phyloP scores from a whole-genome alignment of 2,329 filamentous ascomycete species.

The Sarocladiaceae sp. region DNA sequence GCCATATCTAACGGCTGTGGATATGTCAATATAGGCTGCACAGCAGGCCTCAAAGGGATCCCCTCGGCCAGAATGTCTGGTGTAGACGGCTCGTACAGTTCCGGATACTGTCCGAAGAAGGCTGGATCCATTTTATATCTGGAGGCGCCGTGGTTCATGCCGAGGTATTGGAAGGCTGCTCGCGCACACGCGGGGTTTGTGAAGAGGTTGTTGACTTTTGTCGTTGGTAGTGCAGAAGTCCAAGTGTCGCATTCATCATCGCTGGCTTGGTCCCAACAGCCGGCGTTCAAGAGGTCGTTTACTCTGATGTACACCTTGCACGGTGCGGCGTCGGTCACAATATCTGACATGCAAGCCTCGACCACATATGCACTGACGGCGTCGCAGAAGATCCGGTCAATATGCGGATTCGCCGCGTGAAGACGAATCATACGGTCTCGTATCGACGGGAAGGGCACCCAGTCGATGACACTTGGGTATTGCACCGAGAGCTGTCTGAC shows the following conservation, averaged over 20 bases:
- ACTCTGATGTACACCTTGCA: conserved; percentile 24
- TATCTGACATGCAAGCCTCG: conserved; percentile 23
- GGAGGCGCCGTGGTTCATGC: conserved; percentile 26
- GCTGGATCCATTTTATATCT: conserved; percentile 29
- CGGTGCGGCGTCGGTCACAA: conserved; percentile 20
- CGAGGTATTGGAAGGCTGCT: conserved; percentile 21
- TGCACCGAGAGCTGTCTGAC: conserved; percentile 17
- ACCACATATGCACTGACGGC: conserved; percentile 28
- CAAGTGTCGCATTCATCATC: too few relatives aligned
- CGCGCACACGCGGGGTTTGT: conserved; percentile 19
- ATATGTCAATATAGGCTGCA: conserved; percentile 24
- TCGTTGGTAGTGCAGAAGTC: conserved; percentile 20
- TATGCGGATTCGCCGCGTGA: conserved; percentile 25
- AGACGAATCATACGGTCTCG: conserved; percentile 24
- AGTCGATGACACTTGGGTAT: conserved; percentile 26
- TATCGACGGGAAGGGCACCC: conserved; percentile 25
- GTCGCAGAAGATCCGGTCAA: conserved; percentile 29
- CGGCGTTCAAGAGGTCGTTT: conserved; percentile 22
- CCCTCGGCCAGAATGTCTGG: conserved; percentile 21
- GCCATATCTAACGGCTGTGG: conserved; percentile 22
- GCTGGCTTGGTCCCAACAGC: neutral
- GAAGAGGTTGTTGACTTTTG: conserved; percentile 19
- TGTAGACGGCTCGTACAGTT: conserved; percentile 22
- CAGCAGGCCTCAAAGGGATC: conserved; percentile 23
- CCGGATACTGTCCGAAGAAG: conserved; percentile 27